Percentiles rank a stretch among this genome's conserved stretches.
phyloP scores from a whole-genome alignment of 208 protist species.

The Angomonas desouzai region DNA sequence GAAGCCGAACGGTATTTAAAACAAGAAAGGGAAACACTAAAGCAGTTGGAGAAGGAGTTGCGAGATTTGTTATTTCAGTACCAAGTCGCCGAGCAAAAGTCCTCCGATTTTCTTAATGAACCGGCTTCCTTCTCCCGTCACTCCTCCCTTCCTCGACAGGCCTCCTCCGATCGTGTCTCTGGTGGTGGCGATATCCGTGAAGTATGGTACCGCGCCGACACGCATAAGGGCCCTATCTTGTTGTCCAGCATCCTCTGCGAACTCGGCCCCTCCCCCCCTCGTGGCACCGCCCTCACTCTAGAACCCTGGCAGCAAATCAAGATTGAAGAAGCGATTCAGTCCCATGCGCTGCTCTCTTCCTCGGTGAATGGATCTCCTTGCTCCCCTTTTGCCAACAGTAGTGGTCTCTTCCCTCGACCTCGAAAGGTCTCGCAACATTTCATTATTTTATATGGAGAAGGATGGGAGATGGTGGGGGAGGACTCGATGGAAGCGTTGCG shows the following conservation, averaged over 20 bases:
- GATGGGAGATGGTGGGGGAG: conserved; percentile 15
- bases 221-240: not conserved
- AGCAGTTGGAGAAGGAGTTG: conserved; percentile 36
- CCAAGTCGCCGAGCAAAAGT: not conserved
- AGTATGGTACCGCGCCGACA: conserved; percentile 11
- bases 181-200: not conserved
- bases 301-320: conserved; percentile 8
- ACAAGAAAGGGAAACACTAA: conserved; percentile 20
- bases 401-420: not conserved
- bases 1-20: conserved; percentile 17
- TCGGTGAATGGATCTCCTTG: too few species aligned
- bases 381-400: not conserved
- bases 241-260: conserved; percentile 21
- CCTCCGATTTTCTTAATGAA: too few species aligned
- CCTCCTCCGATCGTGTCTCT: not conserved
- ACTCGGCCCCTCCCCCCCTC: conserved; percentile 14
- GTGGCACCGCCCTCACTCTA: conserved; percentile 7
- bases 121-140: too few species aligned
- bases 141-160: too few species aligned
- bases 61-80: conserved; percentile 21
- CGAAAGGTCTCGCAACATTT: conserved; percentile 9
- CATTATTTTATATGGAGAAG: conserved; percentile 13
- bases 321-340: conserved; percentile 12
- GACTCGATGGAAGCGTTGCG: conserved; percentile 5
- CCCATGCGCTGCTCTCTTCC: not conserved